Percentiles rank a stretch among this genome's conserved stretches.
phyloP scores from a whole-genome alignment of 176 grass and related monocot genomes.

The Chrysopogon serrulatus region DNA sequence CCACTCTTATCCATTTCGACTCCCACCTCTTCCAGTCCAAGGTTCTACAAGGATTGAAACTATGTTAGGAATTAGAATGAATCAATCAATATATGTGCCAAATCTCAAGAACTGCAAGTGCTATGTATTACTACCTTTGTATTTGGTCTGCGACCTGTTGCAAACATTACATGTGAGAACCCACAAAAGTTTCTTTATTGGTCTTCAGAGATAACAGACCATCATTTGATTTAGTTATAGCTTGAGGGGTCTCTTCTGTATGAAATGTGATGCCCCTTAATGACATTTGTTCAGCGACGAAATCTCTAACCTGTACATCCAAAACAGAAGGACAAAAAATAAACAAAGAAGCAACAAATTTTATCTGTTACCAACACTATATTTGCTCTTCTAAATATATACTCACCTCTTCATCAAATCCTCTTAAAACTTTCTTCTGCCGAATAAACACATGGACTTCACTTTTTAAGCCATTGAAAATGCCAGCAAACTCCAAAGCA shows the following conservation, averaged over 20 bases:
- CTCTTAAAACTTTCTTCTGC: conserved; percentile 73
- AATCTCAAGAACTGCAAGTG: background rate
- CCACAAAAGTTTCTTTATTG: conserved; percentile 69
- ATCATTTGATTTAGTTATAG: conserved; percentile 55
- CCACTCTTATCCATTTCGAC: conserved; percentile 56
- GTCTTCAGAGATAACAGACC: conserved; percentile 64
- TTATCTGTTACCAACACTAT: background rate
- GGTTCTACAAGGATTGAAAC: conserved; percentile 45
- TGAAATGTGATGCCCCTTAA: conserved; percentile 72
- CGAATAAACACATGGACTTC: conserved; percentile 89
- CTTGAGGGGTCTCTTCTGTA: conserved; percentile 59
- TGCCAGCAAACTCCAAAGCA: conserved; percentile 81
- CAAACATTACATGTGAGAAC: conserved; percentile 89
- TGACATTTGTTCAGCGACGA: conserved; percentile 69
- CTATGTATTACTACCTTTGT: conserved; percentile 50
- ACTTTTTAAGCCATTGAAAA: conserved; percentile 82
- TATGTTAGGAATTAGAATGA: background rate
- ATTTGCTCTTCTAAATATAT: background rate
- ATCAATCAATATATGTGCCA: background rate
- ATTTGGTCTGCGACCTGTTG: conserved; percentile 69
- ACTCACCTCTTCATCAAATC: conserved; percentile 79
- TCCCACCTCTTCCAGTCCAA: conserved; percentile 69
- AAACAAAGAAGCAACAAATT: conserved; percentile 2
- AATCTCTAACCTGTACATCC: conserved; percentile 56
- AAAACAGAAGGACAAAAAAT: background rate